Base-by-base conservation (phyloP, 2,329 filamentous ascomycete genomes). In the Colletotrichum scovillei region DNA sequence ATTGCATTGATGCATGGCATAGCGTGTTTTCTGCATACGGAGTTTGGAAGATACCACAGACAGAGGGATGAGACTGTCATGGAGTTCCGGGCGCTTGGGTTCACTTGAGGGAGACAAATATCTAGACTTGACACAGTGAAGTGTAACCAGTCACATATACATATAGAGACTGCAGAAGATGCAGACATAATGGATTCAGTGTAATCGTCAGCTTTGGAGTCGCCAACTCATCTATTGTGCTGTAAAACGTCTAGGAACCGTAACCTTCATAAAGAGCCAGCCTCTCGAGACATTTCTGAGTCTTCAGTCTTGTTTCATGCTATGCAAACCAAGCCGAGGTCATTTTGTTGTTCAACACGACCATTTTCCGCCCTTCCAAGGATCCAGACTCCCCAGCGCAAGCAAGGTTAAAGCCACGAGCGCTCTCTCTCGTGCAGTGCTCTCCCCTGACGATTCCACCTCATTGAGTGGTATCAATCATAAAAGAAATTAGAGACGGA, bases 141-240 rank as follows among this genome's bases (percentile, higher is more conserved):
- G n/a, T 42, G 38, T 19, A 4, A 42, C 6, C 46, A 42, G 30
- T 38, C 35, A 58, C 49, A 56, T 28, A 72, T 32, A 30, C 32
- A 42, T 56, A 24, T 8, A 67, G 4, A 30, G 9, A 35, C 30
- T 57, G 62, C 35, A 38, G n/a, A 52, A 28, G 9, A 5, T 42
- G 63, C 63, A 60, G 30, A n/a, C 26, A 24, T 70, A 63, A 67
- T 57, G 60, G 53, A 52, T 62, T 49, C 52, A 55, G 46, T 66
- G 64, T 74, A 59, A 75, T 73, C 63, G 57, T 69, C 64, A 71
- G 69, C 66, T 42, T 46, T 64, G 59, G 59, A 62, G 26, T 63
- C 22, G 73, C 73, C 69, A 68, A 75, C 66, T 65, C 66, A 64
- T 75, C 74, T 75, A 75, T 75, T 75, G 73, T 69, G 65, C 49